Evolutionary conservation across 768 basidiomycete genomes (phyloP), one percentile per base, ranked within the genome.

Genomic region (Leccinum uliginosum): DNA sequence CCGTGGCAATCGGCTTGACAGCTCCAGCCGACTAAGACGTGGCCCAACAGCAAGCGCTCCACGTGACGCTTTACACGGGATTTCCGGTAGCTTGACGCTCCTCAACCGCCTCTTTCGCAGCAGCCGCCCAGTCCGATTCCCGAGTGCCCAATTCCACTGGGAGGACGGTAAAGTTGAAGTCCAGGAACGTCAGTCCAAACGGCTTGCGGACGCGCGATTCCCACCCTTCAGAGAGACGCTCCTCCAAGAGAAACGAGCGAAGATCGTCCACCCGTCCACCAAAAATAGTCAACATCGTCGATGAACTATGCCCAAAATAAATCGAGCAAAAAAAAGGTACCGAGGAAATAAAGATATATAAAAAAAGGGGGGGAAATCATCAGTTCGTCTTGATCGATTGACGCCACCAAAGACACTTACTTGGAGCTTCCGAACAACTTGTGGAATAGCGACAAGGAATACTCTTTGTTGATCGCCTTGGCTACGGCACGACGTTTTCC

Each of bases 221-320:
- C 87, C 88, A 92, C 10, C 83, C 83, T 0, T 86, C 75, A 0
- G 85, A 85, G 23, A 92, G 65, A 6, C 87, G 81, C 60, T 92
- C 90, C 32, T 92, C 84, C 5, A 77, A 63, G 35, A 92, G 69
- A 30, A 88, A 58, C 1, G 77, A 58, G 50, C 79, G 72, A 26
- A 91, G 64, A 59, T 86, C 86, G 1, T 74, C 67, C 9, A 86
- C 65, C 32, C 77, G 75, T 1, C 89, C 89, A 7, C 87, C 91
- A 60, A 89, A 85, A 53, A 86, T 82, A 1, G 79, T 80, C 10
- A 90, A 71, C 55, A 93, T 59, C 2, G 87, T 87, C 1, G 86
- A 82, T 0, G 85, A 80, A 69, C 87, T 89, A 59, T 56, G 2
- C 27, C 40, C 30, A 32, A 43, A 34, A 54, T 44, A 24, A 29